Evolutionary conservation across 2,329 filamentous ascomycete genomes (phyloP), one percentile per base, ranked within the genome.

Genomic region (Colletotrichum agaves): DNA sequence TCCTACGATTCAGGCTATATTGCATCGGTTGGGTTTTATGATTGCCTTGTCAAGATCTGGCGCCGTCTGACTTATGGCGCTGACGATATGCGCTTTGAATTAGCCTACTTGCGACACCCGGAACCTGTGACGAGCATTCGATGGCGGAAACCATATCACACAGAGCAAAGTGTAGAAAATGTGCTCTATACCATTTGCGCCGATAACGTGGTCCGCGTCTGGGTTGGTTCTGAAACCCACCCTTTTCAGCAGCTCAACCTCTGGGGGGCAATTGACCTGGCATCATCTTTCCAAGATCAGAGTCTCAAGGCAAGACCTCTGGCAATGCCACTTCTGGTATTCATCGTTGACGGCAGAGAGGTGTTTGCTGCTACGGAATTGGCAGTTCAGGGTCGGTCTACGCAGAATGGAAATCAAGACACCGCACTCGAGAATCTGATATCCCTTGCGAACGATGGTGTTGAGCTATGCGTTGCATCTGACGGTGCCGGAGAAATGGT

Each of bases 11-110:
- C 93, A 12, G 90, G 90, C 19, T 89, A 97, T 69, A 93, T 98
- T 60, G 95, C 94, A 17, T 94, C 93, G 1, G 87, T 92, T 12
- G 92, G 93, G 46, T 83, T 85, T 56, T 88, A 93, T 75, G 96
- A 98, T 78, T 87, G 91, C 58, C 82, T 98, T 19, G 90, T 97
- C 72, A 98, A 99, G 80, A 87, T 98, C 73, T 99, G 97, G 96
- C 89, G 94, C 70, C 88, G 95, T 60, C 82, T 97, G 23, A 92
- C 91, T 8, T 98, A 95, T 75, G 93, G 93, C 13, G 87, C 89
- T 1, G 91, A 93, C 65, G 91, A 97, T 72, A 91, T 93, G 43
- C 87, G 92, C 63, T 98, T 98, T 78, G 95, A 98, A 74, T 90
- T 97, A 73, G 90, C 90, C 31, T 98, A 98, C 78, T 88, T 99